Evolutionary conservation across 164 flowering plant species (phyloP).

Genomic region (Annona cherimola): DNA sequence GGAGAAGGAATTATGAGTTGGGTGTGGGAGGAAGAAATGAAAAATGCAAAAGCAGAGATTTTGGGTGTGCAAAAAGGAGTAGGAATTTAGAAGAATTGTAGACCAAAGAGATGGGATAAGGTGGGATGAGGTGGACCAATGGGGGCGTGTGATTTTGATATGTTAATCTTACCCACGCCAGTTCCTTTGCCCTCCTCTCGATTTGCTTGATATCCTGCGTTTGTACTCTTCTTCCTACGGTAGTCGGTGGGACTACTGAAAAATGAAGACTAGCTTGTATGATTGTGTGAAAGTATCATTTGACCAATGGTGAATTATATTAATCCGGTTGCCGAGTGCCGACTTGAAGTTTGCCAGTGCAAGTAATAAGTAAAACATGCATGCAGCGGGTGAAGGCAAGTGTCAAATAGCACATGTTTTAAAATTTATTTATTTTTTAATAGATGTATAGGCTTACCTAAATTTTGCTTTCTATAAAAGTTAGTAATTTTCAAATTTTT

Average conservation of each 20-base stretch:
- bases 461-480: too few species aligned
- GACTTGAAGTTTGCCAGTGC: too few species aligned
- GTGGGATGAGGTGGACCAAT: conserved; percentile 55
- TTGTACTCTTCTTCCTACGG: background rate
- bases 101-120: conserved; percentile 43
- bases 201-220: background rate
- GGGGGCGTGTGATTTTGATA: conserved; percentile 45
- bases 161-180: conserved; percentile 13
- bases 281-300: too few species aligned
- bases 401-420: too few species aligned
- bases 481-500: too few species aligned
- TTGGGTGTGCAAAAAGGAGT: conserved; percentile 27
- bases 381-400: too few species aligned
- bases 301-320: too few species aligned
- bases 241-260: background rate
- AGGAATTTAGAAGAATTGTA: conserved; percentile 24
- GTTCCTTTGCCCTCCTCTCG: background rate
- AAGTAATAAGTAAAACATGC: too few species aligned
- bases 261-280: background rate
- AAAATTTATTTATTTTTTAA: too few species aligned
- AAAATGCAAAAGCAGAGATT: background rate
- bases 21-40: conserved; percentile 23
- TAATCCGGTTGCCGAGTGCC: too few species aligned
- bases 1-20: conserved; percentile 20
- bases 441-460: too few species aligned